Evolutionary conservation across 108 stramenopile species (phyloP), one percentile per base, ranked within the genome.

Genomic region (Craspedostauros australis): DNA sequence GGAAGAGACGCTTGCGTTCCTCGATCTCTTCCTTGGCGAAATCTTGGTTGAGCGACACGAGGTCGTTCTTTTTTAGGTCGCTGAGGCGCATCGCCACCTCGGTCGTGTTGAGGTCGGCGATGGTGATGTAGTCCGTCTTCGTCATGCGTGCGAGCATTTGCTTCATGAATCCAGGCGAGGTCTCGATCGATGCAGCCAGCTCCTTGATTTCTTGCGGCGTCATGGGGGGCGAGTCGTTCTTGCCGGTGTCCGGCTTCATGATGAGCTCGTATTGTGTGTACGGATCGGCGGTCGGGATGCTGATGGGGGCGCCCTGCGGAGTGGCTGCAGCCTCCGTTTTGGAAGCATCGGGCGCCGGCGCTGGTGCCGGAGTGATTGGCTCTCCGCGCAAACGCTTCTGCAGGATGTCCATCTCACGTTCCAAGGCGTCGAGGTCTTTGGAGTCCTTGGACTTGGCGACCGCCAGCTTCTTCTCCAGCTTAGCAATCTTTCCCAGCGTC

Each of bases 401-500:
- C 48, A 78, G 55, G 15, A 55, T 62, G n/a, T 63, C 57, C 36
- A 81, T 46, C 46, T 81, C 72, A 20, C 48, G 47, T 50, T 75
- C 71, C 49, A 84, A 14, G 55, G 39, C 60, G 27, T 68, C 61
- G 0, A 54, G 39, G 11, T 31, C 38, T 14, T 51, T 56, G 30
- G 66, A 68, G 25, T 33, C 47, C 33, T 58, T 57, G 7, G 14
- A 11, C 18, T 51, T 59, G 2, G 50, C 62, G 16, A 21, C 34
- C n/a, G 39, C 12, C 4, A 84, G 50, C 57, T 84, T 50, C 22
- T 30, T 42, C 23, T 79, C 78, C 12, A 88, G 43, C 39, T 64
- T 67, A 19, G 57, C 65, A 61, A 88, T 88, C 45, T 88, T 88
- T 20, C 72, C 51, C 24, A 88, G 45, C 6, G 79, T 83, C 24